phyloP scores from a whole-genome alignment of 169 alveolate species.

The Cryptosporidium sp. region DNA sequence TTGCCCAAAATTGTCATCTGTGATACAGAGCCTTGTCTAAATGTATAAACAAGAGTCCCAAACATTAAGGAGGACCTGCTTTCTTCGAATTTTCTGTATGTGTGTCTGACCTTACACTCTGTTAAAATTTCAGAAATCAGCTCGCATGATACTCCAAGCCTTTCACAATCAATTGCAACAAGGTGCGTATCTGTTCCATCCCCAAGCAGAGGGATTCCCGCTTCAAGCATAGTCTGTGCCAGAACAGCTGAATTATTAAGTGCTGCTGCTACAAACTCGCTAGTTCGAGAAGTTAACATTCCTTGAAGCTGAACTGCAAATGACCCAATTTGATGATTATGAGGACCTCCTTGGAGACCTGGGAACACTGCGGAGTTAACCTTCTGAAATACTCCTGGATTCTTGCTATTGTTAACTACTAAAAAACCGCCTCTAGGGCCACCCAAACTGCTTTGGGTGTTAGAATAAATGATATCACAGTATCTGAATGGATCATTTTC shows the following conservation, averaged over 20 bases:
- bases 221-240: slow-evolving; percentile 68
- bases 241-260: slow-evolving; percentile 74
- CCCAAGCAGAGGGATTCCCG: slow-evolving; percentile 79
- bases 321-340: slow-evolving; percentile 85
- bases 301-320: slow-evolving; percentile 84
- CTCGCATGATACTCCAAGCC: slow-evolving; percentile 6
- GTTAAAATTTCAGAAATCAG: slow-evolving; percentile 1
- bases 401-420: slow-evolving; percentile 37
- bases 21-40: slow-evolving; percentile 26
- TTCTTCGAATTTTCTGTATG: neutral
- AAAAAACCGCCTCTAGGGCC: slow-evolving; percentile 86
- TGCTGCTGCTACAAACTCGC: slow-evolving; percentile 77
- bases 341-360: slow-evolving; percentile 97
- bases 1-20: slow-evolving; percentile 20
- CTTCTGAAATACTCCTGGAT: slow-evolving; percentile 84
- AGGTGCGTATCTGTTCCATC: slow-evolving; percentile 86
- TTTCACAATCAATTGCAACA: slow-evolving; percentile 77
- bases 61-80: slow-evolving; percentile 3
- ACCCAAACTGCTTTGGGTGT: slow-evolving; percentile 88
- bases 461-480: slow-evolving; percentile 86
- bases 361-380: slow-evolving; percentile 97
- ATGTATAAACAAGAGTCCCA: slow-evolving; percentile 20
- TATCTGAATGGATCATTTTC: slow-evolving; percentile 68
- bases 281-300: slow-evolving; percentile 77
- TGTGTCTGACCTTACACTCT: slow-evolving; percentile 4